These are phyloP conservation scores for Amaranthus tricolor DNA, from an alignment of 179 eudicot species.

Conservation along the genomic window DNA sequence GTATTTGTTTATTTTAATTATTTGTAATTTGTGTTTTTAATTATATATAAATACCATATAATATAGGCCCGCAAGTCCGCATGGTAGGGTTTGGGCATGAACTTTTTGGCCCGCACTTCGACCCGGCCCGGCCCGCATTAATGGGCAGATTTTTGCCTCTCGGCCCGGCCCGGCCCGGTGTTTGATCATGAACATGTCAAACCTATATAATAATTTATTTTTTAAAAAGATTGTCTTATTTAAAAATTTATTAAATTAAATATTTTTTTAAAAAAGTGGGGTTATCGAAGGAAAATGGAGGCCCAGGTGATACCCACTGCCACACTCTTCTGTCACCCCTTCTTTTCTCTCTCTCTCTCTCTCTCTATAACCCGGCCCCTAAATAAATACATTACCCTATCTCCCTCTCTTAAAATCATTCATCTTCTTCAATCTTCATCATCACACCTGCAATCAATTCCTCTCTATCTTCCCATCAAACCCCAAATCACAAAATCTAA, in stretches of 20 bases:
- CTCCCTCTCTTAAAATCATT: constrained; percentile 20
- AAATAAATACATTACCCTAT: constrained; percentile 43
- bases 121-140: no score
- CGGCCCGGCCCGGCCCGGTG: no score
- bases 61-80: no score
- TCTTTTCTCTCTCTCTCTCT: constrained; percentile 12
- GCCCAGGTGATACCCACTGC: constrained; percentile 51
- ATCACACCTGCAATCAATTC: constrained; percentile 3
- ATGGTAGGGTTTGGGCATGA: no score
- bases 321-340: constrained; percentile 33
- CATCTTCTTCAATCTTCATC: constrained; percentile 9
- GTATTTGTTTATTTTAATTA: no score
- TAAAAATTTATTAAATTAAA: not conserved
- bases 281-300: constrained; percentile 27
- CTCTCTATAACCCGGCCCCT: not conserved
- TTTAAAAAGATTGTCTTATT: no score
- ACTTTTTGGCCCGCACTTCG: no score
- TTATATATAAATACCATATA: no score
- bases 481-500: not conserved
- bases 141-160: no score
- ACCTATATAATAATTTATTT: no score
- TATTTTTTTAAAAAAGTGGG: constrained; percentile 18
- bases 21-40: no score
- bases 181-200: no score
- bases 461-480: not conserved